Evolutionary conservation across 805 yeast genomes (phyloP).

Genomic region (Candida alai): DNA sequence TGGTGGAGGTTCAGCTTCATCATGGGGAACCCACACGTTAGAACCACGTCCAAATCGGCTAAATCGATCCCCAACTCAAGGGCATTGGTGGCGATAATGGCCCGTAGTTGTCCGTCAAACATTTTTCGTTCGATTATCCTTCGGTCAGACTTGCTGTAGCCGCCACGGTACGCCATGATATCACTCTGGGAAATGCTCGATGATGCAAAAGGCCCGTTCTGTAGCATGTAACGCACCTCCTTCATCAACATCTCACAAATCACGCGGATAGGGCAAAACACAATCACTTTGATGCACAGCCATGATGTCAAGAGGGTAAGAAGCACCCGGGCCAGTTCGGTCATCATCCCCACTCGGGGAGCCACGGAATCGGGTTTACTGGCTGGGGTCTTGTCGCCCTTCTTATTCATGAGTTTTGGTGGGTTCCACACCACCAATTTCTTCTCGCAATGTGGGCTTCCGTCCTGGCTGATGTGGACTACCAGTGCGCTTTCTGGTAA

Average conservation of each 20-base stretch:
- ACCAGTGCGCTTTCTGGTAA: constrained; percentile 43
- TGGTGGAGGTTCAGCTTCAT: constrained; percentile 87
- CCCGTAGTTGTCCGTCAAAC: constrained; percentile 82
- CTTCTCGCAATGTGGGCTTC: constrained; percentile 82
- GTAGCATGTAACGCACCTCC: constrained; percentile 60
- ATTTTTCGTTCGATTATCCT: constrained; percentile 83
- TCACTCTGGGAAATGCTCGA: constrained; percentile 40
- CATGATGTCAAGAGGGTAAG: constrained; percentile 55
- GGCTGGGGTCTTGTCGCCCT: constrained; percentile 12
- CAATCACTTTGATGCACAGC: constrained; percentile 71
- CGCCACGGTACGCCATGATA: constrained; percentile 93
- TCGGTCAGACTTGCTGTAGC: constrained; percentile 83
- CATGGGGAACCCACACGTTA: constrained; percentile 89
- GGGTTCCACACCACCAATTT: constrained; percentile 83
- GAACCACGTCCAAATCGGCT: constrained; percentile 86
- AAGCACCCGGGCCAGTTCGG: constrained; percentile 72
- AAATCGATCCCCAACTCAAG: constrained; percentile 94
- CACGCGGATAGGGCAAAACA: constrained; percentile 82
- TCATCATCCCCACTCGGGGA: constrained; percentile 62
- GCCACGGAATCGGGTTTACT: constrained; percentile 7
- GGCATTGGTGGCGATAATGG: constrained; percentile 93
- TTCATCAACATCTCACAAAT: constrained; percentile 87
- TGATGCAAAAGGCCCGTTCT: constrained; percentile 37
- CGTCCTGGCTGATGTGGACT: constrained; percentile 67
- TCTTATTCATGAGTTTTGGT: constrained; percentile 55